These are phyloP conservation scores for Capsella rubella DNA, from an alignment of 441 rosid species.

Conservation along the genomic window DNA sequence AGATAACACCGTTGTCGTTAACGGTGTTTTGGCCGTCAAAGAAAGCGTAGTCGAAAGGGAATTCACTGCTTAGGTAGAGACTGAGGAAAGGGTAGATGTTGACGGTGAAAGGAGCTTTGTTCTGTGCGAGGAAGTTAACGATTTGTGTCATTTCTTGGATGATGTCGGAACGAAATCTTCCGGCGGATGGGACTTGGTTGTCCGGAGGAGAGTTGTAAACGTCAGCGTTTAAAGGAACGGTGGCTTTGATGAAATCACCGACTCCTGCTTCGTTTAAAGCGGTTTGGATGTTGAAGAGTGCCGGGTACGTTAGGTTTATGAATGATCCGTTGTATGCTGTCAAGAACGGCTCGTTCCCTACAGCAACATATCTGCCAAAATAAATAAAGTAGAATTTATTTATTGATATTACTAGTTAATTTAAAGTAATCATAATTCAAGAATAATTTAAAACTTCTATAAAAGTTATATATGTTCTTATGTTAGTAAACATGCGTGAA, in stretches of 20 bases:
- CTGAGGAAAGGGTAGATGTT: slow-evolving; percentile 95
- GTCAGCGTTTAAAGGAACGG: slow-evolving; percentile 89
- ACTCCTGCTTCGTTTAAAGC: slow-evolving; percentile 85
- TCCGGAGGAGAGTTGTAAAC: slow-evolving; percentile 74
- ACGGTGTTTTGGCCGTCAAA: slow-evolving; percentile 72
- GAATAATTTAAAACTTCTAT: background rate
- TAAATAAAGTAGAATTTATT: background rate
- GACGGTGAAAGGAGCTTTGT: slow-evolving; percentile 79
- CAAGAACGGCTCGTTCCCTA: slow-evolving; percentile 93
- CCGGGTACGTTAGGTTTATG: slow-evolving; percentile 76
- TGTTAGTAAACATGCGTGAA: background rate
- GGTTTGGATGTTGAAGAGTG: slow-evolving; percentile 88
- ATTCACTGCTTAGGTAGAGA: slow-evolving; percentile 72
- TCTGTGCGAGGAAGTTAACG: slow-evolving; percentile 72
- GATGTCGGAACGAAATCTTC: slow-evolving; percentile 79
- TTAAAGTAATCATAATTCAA: background rate
- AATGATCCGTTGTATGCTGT: slow-evolving; percentile 72
- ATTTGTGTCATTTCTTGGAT: slow-evolving; percentile 66
- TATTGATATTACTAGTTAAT: background rate
- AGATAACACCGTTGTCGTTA: slow-evolving; percentile 56
- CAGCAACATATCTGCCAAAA: slow-evolving; percentile 72
- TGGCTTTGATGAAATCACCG: slow-evolving; percentile 84
- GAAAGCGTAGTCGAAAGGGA: slow-evolving; percentile 89
- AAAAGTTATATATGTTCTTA: too few relatives aligned
- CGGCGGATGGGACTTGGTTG: slow-evolving; percentile 77